These are phyloP conservation scores for Beauveria scarabaeidicola DNA, from an alignment of 2,329 filamentous ascomycete genomes.

Conservation along the genomic window DNA sequence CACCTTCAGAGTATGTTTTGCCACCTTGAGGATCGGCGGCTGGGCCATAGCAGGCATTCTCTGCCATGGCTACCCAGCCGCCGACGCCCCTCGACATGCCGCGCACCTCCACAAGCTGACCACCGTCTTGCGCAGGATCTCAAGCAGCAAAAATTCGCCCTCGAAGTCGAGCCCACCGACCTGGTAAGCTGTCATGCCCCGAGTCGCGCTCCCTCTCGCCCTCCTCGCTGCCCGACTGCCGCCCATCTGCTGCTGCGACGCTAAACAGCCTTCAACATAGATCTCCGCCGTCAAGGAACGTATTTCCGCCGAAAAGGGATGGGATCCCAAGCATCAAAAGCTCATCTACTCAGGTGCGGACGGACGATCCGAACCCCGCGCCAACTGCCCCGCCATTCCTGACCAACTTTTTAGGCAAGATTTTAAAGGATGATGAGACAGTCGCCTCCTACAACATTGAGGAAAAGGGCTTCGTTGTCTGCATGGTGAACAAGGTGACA, in stretches of 20 bases:
- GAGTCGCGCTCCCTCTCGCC: constrained; percentile 17
- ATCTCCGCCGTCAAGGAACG: constrained; percentile 88
- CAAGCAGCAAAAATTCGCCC: constrained; percentile 96
- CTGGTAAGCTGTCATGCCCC: constrained; percentile 56
- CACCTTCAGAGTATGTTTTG: constrained; percentile 51
- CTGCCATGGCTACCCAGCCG: neutral
- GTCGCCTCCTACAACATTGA: constrained; percentile 97
- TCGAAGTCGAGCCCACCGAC: constrained; percentile 89
- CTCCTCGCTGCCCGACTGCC: constrained; percentile 1
- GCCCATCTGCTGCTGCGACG: neutral
- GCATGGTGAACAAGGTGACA: constrained; percentile 90
- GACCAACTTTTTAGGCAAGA: constrained; percentile 63
- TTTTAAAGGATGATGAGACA: constrained; percentile 94
- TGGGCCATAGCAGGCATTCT: neutral
- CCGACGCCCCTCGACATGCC: neutral
- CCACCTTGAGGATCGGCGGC: neutral
- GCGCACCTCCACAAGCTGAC: neutral
- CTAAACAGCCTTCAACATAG: constrained; percentile 34
- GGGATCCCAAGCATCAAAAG: constrained; percentile 85
- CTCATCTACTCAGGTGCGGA: constrained; percentile 90
- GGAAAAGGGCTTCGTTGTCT: constrained; percentile 98
- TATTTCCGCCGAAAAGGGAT: constrained; percentile 86
- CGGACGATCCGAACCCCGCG: constrained; percentile 20
- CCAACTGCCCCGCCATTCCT: constrained; percentile 5
- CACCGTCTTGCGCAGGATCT: constrained; percentile 58